A percentile compares a stretch with the other conserved stretches of the same genome.
These are phyloP conservation scores for Physocladia obscura DNA, from an alignment of 192 early-diverging fungal species.

Conservation along the genomic window DNA sequence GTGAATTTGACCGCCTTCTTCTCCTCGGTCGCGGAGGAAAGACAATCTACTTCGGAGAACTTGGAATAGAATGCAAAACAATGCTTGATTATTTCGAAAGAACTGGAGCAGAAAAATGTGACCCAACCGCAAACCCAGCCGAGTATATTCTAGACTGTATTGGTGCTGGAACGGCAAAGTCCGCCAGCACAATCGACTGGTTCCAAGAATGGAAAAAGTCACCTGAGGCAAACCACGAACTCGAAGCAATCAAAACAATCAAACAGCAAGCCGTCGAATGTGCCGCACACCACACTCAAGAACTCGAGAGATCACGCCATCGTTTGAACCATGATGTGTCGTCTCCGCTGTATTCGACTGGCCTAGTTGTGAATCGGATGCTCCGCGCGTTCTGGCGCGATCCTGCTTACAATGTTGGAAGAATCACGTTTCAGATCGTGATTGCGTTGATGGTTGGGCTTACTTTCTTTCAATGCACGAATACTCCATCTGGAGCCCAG, in stretches of 20 bases:
- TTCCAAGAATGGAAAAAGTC: constrained; percentile 69
- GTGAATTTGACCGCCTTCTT: constrained; percentile 79
- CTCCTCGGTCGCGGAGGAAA: constrained; percentile 79
- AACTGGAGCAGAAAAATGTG: constrained; percentile 68
- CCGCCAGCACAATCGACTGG: constrained; percentile 60
- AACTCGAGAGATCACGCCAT: constrained; percentile 26
- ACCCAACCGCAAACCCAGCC: constrained; percentile 71
- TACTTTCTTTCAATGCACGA: constrained; percentile 66
- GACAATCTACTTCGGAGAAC: constrained; percentile 81
- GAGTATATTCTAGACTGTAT: constrained; percentile 85
- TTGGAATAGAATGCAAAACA: constrained; percentile 63
- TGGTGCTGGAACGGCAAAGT: constrained; percentile 56
- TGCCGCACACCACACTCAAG: not conserved
- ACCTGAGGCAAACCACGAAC: constrained; percentile 39
- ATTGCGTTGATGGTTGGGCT: constrained; percentile 65
- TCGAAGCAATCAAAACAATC: constrained; percentile 49
- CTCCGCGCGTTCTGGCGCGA: constrained; percentile 68
- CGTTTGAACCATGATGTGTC: constrained; percentile 44
- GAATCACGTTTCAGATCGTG: constrained; percentile 52
- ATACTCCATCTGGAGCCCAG: constrained; percentile 58
- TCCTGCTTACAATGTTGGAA: constrained; percentile 74
- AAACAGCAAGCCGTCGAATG: not conserved
- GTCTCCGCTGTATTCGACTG: constrained; percentile 48
- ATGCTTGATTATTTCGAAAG: constrained; percentile 75
- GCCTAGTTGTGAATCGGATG: constrained; percentile 66